Evolutionary conservation across 23 red algal species (phyloP).

Genomic region (Gracilariopsis chorda): DNA sequence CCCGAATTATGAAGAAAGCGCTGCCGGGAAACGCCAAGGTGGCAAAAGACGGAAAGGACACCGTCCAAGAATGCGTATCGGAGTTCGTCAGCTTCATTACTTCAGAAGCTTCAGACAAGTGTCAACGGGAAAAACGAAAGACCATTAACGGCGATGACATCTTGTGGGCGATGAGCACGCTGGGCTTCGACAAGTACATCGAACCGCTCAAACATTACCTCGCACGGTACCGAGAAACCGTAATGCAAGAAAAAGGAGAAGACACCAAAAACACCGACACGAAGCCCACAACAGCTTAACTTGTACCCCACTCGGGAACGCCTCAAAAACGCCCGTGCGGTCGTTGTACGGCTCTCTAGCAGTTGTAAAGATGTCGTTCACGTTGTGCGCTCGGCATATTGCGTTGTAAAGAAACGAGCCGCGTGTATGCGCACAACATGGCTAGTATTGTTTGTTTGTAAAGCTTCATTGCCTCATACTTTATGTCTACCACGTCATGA

Average conservation of each 20-base stretch:
- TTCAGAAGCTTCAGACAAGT: slow-evolving; percentile 97
- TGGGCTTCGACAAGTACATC: slow-evolving; percentile 98
- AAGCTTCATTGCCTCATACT: too few species aligned
- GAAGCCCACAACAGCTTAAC: not conserved
- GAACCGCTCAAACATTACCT: slow-evolving; percentile 92
- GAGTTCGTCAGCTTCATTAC: slow-evolving; percentile 99
- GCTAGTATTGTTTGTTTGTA: too few species aligned
- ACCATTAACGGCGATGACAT: slow-evolving; percentile 99
- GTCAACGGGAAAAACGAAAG: slow-evolving; percentile 93
- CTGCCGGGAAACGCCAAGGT: slow-evolving; percentile 89
- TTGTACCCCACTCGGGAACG: too few species aligned
- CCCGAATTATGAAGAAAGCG: slow-evolving; percentile 89
- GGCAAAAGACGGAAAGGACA: slow-evolving; percentile 94
- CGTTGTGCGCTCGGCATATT: too few species aligned
- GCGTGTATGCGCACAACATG: too few species aligned
- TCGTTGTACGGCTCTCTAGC: too few species aligned
- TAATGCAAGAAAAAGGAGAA: slow-evolving; percentile 70
- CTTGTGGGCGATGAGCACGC: slow-evolving; percentile 95
- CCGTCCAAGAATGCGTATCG: slow-evolving; percentile 91
- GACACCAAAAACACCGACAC: slow-evolving; percentile 60
- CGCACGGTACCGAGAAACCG: slow-evolving; percentile 69
- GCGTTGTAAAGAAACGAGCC: too few species aligned
- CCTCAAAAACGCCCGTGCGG: too few species aligned
- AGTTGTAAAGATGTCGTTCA: too few species aligned
- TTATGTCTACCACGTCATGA: too few species aligned